Percentiles rank a stretch among this genome's conserved stretches.
Evolutionary conservation across 192 early-diverging fungal genomes (phyloP).

Genomic region (Umbelopsis vinacea): DNA sequence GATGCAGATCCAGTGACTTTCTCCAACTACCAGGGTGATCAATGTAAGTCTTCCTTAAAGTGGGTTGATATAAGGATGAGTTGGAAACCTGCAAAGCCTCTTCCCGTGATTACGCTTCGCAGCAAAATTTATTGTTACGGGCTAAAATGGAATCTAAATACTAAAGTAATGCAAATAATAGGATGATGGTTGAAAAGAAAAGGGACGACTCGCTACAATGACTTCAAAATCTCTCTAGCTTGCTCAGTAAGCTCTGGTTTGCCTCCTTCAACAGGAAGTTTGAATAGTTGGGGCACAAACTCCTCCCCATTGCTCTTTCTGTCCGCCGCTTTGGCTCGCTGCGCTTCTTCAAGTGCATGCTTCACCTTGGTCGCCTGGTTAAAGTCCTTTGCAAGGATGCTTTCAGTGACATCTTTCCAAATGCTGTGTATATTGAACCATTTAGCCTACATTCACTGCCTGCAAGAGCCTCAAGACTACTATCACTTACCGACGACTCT

Average conservation of each 20-base stretch:
- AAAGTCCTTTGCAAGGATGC: constrained; percentile 61
- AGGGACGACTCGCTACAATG: not conserved
- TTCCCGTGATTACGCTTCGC: too few species aligned
- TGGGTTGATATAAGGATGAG: too few species aligned
- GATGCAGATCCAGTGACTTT: too few species aligned
- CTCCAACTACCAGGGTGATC: too few species aligned
- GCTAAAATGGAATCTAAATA: too few species aligned
- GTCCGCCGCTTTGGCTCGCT: constrained; percentile 57
- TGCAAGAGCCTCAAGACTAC: not conserved
- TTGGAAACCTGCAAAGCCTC: too few species aligned
- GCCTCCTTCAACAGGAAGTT: constrained; percentile 49
- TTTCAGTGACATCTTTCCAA: constrained; percentile 65
- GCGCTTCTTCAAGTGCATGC: constrained; percentile 67
- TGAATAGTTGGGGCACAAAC: constrained; percentile 65
- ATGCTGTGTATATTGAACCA: constrained; percentile 37
- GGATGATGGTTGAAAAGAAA: too few species aligned
- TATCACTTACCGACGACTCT: constrained; percentile 47
- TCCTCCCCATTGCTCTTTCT: constrained; percentile 50
- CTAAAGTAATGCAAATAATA: too few species aligned
- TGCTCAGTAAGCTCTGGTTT: constrained; percentile 49
- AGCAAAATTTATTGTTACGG: too few species aligned
- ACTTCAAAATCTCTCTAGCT: constrained; percentile 14
- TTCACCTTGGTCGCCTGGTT: constrained; percentile 68
- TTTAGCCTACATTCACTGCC: not conserved
- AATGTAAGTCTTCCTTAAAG: too few species aligned